Evolutionary conservation across 1,139 yeast genomes (phyloP), one percentile per base, ranked within the genome.

Genomic region (Hansenula sp.): DNA sequence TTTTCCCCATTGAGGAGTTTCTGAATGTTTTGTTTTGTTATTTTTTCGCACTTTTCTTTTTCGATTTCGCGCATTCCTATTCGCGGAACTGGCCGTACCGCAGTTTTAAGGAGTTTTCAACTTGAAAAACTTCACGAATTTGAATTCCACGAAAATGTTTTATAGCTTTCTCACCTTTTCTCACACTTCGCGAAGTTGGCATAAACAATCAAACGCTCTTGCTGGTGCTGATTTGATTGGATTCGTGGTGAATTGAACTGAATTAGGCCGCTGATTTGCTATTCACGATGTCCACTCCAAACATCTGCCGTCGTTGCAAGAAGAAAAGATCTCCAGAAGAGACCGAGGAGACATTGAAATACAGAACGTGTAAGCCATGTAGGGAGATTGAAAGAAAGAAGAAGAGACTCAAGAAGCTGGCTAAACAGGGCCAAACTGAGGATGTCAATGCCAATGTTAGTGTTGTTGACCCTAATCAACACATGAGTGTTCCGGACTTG

Each of bases 331-430:
- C 56, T 1, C 47, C 45, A 11, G 56, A 56, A 18, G 60, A 56
- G 42, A 55, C 60, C 3, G 42, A 53, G 41, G 60, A 55, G 38
- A 54, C 58, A 5, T 52, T 58, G 12, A 54, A 57, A 19, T 55
- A 54, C 49, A 54, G 58, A 49, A 56, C 60, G 7, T 56, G 60
- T 33, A 50, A 54, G 40, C 59, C 59, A 28, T 56, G 60, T 38
- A 51, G 60, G 41, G 59, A 55, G 47, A 56, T 55, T 41, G 60
- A 56, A 47, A 52, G 60, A 40, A 50, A 47, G 50, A 49, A 53
- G 46, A 56, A 56, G 44, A 49, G 59, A 28, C 48, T 51, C 41
- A 56, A 55, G 37, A 56, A 56, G 48, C 46, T 54, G 9, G 51
- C 18, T n/a, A 33, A 19, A 10, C 12, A 45, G 38, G 36, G 45